Conservation (phyloP, 495 filamentous ascomycete species). For the Neurospora sp. region DNA sequence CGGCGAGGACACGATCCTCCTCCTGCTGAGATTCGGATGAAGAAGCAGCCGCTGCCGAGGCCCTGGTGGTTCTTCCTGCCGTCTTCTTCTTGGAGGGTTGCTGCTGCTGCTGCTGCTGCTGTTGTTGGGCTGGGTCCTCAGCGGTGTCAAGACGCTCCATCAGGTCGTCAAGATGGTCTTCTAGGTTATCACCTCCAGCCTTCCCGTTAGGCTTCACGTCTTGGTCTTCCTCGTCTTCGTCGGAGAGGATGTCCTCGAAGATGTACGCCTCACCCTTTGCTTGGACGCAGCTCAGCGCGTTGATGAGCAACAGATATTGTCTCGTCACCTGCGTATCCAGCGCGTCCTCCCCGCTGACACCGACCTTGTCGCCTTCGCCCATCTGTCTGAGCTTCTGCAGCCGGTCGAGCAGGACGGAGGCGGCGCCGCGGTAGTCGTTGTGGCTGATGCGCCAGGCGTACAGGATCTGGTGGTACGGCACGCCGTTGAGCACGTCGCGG, state of each 20-base stretch:
- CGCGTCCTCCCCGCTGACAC: constrained; percentile 40
- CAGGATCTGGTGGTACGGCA: constrained; percentile 70
- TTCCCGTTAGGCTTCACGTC: constrained; percentile 1
- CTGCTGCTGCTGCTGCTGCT: neutral
- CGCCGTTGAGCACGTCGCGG: constrained; percentile 44
- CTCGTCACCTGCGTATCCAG: constrained; percentile 47
- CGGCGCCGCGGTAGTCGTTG: constrained; percentile 80
- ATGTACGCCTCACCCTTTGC: constrained; percentile 62
- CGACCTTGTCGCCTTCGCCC: constrained; percentile 35
- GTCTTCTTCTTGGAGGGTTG: constrained; percentile 15
- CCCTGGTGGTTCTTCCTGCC: constrained; percentile 10
- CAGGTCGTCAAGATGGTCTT: constrained; percentile 18
- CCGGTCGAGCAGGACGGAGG: constrained; percentile 61
- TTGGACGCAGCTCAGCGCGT: constrained; percentile 74
- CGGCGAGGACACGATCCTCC: neutral
- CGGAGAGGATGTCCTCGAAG: constrained; percentile 32
- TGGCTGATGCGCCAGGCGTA: constrained; percentile 81
- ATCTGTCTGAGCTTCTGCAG: constrained; percentile 38
- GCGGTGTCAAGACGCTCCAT: constrained; percentile 9
- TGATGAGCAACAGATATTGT: constrained; percentile 78
- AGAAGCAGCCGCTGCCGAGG: constrained; percentile 12
- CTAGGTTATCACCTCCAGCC: constrained; percentile 15
- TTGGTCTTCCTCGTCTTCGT: constrained; percentile 27
- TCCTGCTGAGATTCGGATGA: neutral
- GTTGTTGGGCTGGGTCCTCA: neutral